These are phyloP conservation scores for Funneliformis geosporum DNA, from an alignment of 192 early-diverging fungal species.

Conservation along the genomic window DNA sequence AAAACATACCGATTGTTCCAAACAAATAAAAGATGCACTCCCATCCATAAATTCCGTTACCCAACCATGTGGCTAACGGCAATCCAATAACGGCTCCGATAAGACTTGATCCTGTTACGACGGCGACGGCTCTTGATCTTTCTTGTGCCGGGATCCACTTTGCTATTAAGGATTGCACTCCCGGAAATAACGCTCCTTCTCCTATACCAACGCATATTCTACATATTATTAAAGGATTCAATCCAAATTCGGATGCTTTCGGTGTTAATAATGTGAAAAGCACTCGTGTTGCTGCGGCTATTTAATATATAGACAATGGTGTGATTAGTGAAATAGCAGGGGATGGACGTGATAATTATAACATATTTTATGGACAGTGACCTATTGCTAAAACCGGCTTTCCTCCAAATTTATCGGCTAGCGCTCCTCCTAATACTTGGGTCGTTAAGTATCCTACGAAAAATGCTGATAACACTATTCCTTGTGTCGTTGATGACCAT, in stretches of 20 bases:
- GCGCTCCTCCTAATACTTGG: conserved; percentile 40
- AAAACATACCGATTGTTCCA: conserved; percentile 35
- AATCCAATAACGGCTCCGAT: conserved; percentile 41
- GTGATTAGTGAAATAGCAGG: too few relatives aligned
- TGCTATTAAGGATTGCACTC: conserved; percentile 39
- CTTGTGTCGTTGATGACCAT: conserved; percentile 36
- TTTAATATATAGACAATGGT: neutral
- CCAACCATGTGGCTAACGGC: conserved; percentile 40
- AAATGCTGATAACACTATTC: conserved; percentile 40
- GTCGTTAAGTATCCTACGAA: conserved; percentile 43
- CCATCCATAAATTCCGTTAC: conserved; percentile 42
- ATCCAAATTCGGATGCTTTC: conserved; percentile 18
- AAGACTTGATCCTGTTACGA: conserved; percentile 35
- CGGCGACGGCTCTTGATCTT: conserved; percentile 37
- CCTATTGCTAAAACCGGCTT: conserved; percentile 40
- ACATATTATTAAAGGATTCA: conserved; percentile 31
- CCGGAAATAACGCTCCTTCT: conserved; percentile 43
- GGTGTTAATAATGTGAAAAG: conserved; percentile 39
- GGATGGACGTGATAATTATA: too few relatives aligned
- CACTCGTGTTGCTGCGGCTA: conserved; percentile 38
- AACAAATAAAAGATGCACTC: conserved; percentile 45
- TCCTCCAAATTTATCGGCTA: conserved; percentile 44
- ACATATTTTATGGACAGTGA: neutral
- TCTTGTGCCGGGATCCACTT: conserved; percentile 41
- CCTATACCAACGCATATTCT: conserved; percentile 40